Evolutionary conservation across 352 stramenopile species (phyloP).

Genomic region (Phytopythium oedochilum): DNA sequence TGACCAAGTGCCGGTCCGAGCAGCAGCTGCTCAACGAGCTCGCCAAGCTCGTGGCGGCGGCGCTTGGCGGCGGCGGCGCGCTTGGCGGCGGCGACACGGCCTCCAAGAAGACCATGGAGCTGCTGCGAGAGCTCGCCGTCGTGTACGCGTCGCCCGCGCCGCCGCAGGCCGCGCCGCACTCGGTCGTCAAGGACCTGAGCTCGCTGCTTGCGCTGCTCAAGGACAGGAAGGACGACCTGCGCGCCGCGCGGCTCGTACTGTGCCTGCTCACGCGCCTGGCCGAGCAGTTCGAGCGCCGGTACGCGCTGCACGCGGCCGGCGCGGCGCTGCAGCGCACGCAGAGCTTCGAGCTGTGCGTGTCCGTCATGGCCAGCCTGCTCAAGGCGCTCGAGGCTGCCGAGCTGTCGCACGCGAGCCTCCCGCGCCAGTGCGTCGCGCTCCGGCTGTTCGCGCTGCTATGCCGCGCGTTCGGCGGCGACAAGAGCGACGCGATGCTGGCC

Average conservation of each 20-base stretch:
- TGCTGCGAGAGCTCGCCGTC: slow-evolving; percentile 65
- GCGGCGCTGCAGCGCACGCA: slow-evolving; percentile 21
- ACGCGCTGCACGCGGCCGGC: slow-evolving; percentile 7
- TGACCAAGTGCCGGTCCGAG: slow-evolving; percentile 62
- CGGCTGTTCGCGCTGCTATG: slow-evolving; percentile 63
- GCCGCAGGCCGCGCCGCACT: slow-evolving; percentile 42
- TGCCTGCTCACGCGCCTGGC: slow-evolving; percentile 56
- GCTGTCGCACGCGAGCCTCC: slow-evolving; percentile 33
- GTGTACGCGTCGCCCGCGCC: slow-evolving; percentile 65
- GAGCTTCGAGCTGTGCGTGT: slow-evolving; percentile 39
- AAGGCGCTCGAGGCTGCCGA: slow-evolving; percentile 48
- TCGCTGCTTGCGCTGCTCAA: slow-evolving; percentile 62
- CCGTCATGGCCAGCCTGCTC: slow-evolving; percentile 36
- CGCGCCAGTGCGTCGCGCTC: slow-evolving; percentile 44
- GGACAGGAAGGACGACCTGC: slow-evolving; percentile 75
- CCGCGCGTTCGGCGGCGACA: slow-evolving; percentile 29
- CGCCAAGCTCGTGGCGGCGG: slow-evolving; percentile 28
- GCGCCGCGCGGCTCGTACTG: slow-evolving; percentile 53
- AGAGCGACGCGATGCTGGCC: slow-evolving; percentile 39
- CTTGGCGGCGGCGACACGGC: slow-evolving; percentile 51
- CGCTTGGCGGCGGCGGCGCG: not conserved
- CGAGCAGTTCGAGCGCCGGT: slow-evolving; percentile 55
- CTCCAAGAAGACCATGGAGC: slow-evolving; percentile 64
- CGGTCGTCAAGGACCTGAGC: slow-evolving; percentile 61
- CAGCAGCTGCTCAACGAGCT: slow-evolving; percentile 84